Base-by-base conservation (phyloP, 164 flowering plant species). In the Sedum album region DNA sequence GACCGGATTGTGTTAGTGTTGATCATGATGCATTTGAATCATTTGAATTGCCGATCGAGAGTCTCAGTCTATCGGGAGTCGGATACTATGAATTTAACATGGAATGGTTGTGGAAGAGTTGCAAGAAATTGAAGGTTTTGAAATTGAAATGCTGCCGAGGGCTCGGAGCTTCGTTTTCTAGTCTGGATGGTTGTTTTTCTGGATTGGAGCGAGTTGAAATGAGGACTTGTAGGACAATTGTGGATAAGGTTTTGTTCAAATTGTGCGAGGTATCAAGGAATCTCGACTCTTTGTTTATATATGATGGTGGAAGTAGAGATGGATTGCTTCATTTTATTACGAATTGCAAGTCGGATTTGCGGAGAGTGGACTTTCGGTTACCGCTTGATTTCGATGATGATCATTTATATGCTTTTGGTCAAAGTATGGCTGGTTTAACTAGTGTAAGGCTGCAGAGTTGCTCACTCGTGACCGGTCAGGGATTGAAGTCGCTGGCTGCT, bases 351-450 rank as follows among this genome's bases (percentile, higher is more conserved):
- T 79, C 81, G 28, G 46, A 73, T 39, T 51, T 86, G 66, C 77
- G 62, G 30, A 83, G 46, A 18, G 82, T 92, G 49, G 96, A 92
- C 70, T 76, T 92, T 39, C 82, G 98, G 2, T 72, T 92, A 5
- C 98, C 98, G 18, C 80, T 92, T 42, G 98, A 92, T 81, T 84
- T 92, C 9, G 77, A 79, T 4, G 82, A 90, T 73, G 70, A 74
- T 25, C 96, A 88, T 38, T 73, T 92, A 41, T 66, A 67, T 0
- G 88, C 88, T 2, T 46, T 83, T 28, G 84, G 88, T 0, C 60
- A 70, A n/a, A 83, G 73, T 74, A 81, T 84, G 63, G 53, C 77
- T 31, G 70, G 68, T n/a, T 77, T 93, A 14, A 66, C 68, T 11
- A 75, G 76, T 73, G 76, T 93, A 11, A 61, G 84, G 71, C 79